Conservation (phyloP, 176 grass and related monocot species). For the Chrysopogon serrulatus region DNA sequence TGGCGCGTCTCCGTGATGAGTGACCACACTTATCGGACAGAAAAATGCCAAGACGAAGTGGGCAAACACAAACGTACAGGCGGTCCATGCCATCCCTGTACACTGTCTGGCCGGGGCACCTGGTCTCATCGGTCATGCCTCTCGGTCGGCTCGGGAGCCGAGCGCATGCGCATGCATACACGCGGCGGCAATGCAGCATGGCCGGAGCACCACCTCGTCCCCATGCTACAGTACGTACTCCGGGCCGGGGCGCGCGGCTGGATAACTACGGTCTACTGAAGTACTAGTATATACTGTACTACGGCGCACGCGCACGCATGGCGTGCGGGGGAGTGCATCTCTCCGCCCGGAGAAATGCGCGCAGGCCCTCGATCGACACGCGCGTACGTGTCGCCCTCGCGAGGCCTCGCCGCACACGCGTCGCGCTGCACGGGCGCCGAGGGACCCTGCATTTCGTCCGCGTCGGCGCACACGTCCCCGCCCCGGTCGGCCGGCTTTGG, state of each 20-base stretch:
- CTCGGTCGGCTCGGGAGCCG: not conserved
- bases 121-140: not conserved
- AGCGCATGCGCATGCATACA: not conserved
- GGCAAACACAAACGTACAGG: no score
- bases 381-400: conserved; percentile 6
- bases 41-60: not conserved
- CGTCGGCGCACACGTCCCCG: conserved; percentile 20
- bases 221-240: not conserved
- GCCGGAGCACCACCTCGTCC: not conserved
- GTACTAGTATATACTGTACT: no score
- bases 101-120: not conserved
- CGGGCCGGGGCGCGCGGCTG: no score
- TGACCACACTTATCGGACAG: not conserved
- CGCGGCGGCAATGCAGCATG: conserved; percentile 11
- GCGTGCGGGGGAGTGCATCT: not conserved
- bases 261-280: not conserved
- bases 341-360: not conserved
- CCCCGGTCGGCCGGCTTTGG: not conserved
- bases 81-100: not conserved
- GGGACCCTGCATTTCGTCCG: not conserved
- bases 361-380: not conserved
- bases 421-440: not conserved
- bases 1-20: no score
- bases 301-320: not conserved
- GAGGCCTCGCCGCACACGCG: not conserved